Evolutionary conservation across 2,329 filamentous ascomycete genomes (phyloP).

Genomic region (Hortaea sp.): DNA sequence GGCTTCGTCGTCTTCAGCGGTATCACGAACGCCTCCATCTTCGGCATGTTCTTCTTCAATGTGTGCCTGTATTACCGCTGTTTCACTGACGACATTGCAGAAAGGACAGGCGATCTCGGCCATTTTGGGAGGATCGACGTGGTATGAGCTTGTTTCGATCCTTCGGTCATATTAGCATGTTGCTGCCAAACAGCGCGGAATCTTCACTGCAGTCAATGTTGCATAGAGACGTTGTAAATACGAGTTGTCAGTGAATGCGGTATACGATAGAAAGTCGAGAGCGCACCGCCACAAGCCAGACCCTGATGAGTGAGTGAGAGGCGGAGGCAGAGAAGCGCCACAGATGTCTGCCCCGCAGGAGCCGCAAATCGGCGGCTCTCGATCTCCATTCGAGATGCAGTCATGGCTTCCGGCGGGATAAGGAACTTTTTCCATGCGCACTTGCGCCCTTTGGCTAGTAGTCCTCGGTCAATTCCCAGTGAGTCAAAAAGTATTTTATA

Average conservation of each 20-base stretch:
- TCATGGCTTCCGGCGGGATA: not conserved
- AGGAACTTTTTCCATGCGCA: not conserved
- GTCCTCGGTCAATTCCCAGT: not conserved
- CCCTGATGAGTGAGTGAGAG: too few species aligned
- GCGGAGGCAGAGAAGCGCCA: too few species aligned
- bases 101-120: conserved; percentile 18
- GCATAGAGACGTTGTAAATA: too few species aligned
- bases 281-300: too few species aligned
- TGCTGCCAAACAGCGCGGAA: too few species aligned
- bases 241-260: too few species aligned
- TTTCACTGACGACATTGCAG: conserved; percentile 18
- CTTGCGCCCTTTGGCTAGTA: not conserved
- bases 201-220: too few species aligned
- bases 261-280: too few species aligned
- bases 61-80: conserved; percentile 21
- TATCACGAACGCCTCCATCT: conserved; percentile 15
- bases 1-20: not conserved
- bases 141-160: too few species aligned
- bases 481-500: conserved; percentile 1
- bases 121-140: conserved; percentile 6
- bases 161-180: too few species aligned
- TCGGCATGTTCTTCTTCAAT: conserved; percentile 25
- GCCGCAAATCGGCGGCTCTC: not conserved
- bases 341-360: too few species aligned
- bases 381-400: not conserved